Evolutionary conservation across 75 land plant species (phyloP).

Genomic region (Larix kaempferi): DNA sequence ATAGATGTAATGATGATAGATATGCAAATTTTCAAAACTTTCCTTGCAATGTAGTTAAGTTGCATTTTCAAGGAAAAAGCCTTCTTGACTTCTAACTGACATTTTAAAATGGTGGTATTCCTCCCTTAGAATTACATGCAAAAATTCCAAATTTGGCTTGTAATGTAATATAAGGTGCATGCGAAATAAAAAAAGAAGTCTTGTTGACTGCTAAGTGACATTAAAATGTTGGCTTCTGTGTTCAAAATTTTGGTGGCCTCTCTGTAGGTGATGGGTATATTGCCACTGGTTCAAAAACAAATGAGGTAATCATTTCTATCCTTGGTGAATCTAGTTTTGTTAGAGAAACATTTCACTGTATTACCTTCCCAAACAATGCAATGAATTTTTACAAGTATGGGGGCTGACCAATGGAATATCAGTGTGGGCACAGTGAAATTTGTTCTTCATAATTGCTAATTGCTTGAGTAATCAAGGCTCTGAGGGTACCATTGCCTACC

Average conservation of each 20-base stretch:
- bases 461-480: not conserved
- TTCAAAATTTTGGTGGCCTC: constrained; percentile 82
- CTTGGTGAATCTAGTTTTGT: not conserved
- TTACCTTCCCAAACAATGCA: not conserved
- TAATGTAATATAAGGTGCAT: not conserved
- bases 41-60: not conserved
- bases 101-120: not conserved
- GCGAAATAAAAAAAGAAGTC: too few species aligned
- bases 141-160: too few species aligned
- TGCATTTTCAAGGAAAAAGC: not conserved
- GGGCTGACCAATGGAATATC: not conserved
- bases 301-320: constrained; percentile 49
- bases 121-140: too few species aligned
- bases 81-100: not conserved
- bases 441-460: not conserved
- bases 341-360: not conserved
- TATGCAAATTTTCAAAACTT: not conserved
- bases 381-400: too few species aligned
- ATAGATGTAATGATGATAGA: not conserved
- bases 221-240: not conserved
- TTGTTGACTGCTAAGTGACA: too few species aligned
- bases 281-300: constrained; percentile 84
- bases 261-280: constrained; percentile 80
- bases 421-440: not conserved
- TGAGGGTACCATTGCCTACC: not conserved